Conservation (phyloP, 768 basidiomycete species). For the Boletellus ananiceps region DNA sequence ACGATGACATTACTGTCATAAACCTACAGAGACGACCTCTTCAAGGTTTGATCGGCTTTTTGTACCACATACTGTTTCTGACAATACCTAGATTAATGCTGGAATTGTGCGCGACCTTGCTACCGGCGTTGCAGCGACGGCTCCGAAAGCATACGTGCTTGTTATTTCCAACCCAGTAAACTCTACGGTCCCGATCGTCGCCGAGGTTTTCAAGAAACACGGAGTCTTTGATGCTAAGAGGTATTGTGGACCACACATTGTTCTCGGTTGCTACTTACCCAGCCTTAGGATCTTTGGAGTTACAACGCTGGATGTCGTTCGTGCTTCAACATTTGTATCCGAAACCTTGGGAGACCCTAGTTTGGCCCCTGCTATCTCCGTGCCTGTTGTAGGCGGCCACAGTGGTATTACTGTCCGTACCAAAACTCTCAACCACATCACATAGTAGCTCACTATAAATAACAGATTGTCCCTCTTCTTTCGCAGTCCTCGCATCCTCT, state of each 20-base stretch:
- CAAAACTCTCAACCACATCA: not conserved
- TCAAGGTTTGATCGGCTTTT: conserved; percentile 62
- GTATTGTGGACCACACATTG: conserved; percentile 37
- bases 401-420: conserved; percentile 77
- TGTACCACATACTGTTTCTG: not conserved
- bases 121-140: conserved; percentile 74
- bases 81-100: conserved; percentile 77
- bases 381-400: conserved; percentile 95
- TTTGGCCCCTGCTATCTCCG: conserved; percentile 56
- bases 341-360: conserved; percentile 65
- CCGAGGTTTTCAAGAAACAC: conserved; percentile 91
- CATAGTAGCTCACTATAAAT: conserved; percentile 4
- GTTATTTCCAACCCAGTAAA: conserved; percentile 99
- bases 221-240: conserved; percentile 89
- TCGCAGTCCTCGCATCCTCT: conserved; percentile 84
- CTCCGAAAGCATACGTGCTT: conserved; percentile 88
- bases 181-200: conserved; percentile 97
- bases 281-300: conserved; percentile 85
- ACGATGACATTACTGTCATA: not conserved
- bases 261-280: not conserved
- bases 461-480: conserved; percentile 85
- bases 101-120: conserved; percentile 95
- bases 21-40: conserved; percentile 76
- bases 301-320: conserved; percentile 95
- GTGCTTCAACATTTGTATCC: conserved; percentile 93